These are phyloP conservation scores for Torrubiella hemipterigena DNA, from an alignment of 2,329 filamentous ascomycete genomes.

Conservation along the genomic window DNA sequence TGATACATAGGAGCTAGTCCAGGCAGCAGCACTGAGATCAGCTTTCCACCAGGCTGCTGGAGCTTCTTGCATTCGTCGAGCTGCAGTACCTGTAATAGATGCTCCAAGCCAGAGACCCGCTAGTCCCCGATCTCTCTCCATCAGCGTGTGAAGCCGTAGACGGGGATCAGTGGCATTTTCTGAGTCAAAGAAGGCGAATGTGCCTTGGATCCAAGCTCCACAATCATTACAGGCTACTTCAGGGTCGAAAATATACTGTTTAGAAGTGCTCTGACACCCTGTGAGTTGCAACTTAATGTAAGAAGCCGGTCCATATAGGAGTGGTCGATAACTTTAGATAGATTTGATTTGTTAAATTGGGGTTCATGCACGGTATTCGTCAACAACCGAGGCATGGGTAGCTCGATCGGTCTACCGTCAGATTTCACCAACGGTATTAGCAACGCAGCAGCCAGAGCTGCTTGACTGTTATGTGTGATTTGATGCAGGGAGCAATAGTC, in stretches of 20 bases:
- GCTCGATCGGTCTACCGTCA: too few relatives aligned
- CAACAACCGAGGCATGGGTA: too few relatives aligned
- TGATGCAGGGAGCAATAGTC: constrained; percentile 4
- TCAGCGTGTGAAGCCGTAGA: constrained; percentile 1
- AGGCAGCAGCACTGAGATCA: constrained; percentile 8
- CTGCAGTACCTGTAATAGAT: constrained; percentile 5
- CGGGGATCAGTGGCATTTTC: neutral
- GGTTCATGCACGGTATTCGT: too few relatives aligned
- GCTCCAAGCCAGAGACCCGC: constrained; percentile 9
- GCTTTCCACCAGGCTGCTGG: constrained; percentile 4
- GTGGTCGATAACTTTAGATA: neutral
- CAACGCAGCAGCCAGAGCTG: constrained; percentile 5
- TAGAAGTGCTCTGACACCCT: constrained; percentile 2
- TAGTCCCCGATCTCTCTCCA: constrained; percentile 4
- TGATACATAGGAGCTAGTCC: too few relatives aligned
- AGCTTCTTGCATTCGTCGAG: constrained; percentile 5
- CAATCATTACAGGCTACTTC: constrained; percentile 5
- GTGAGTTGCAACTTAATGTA: constrained; percentile 8
- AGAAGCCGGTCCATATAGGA: constrained; percentile 5
- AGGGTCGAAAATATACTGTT: constrained; percentile 8
- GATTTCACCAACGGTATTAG: constrained; percentile 4
- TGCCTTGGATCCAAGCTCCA: constrained; percentile 1
- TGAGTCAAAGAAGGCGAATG: constrained; percentile 1
- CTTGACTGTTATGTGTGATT: constrained; percentile 2
- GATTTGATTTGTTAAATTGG: neutral